phyloP scores from a whole-genome alignment of 768 basidiomycete species.

The Epithele typhae region DNA sequence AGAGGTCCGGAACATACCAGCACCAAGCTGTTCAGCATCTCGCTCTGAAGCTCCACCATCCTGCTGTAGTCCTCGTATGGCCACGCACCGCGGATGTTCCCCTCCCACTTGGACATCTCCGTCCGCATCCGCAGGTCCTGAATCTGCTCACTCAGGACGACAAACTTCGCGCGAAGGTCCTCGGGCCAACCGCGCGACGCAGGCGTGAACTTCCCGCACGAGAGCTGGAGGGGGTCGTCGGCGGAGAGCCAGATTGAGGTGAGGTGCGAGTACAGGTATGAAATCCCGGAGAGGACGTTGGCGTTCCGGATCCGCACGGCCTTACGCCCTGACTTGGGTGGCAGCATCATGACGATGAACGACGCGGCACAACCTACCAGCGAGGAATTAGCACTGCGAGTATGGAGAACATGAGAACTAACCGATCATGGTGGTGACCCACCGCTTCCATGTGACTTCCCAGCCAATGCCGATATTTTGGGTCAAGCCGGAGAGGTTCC shows the following conservation, averaged over 20 bases:
- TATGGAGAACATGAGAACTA: constrained; percentile 8
- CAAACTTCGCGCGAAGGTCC: constrained; percentile 27
- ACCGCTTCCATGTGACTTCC: constrained; percentile 47
- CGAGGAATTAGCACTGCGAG: background rate
- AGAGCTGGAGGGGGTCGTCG: constrained; percentile 7
- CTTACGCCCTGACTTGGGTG: constrained; percentile 44
- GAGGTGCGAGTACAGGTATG: constrained; percentile 38
- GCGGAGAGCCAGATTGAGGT: constrained; percentile 38
- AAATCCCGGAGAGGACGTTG: constrained; percentile 34
- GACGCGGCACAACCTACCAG: constrained; percentile 42
- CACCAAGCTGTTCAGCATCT: constrained; percentile 32
- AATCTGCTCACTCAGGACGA: constrained; percentile 30
- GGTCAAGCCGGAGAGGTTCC: constrained; percentile 35
- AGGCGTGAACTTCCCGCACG: constrained; percentile 6
- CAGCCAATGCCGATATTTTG: constrained; percentile 51
- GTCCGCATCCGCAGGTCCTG: constrained; percentile 32
- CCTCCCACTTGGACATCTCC: constrained; percentile 41
- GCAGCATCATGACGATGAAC: constrained; percentile 51
- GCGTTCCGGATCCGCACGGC: constrained; percentile 43
- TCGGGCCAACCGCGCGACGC: constrained; percentile 20
- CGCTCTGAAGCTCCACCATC: constrained; percentile 36
- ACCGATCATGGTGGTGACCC: constrained; percentile 48
- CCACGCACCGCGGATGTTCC: constrained; percentile 50
- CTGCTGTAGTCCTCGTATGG: constrained; percentile 42
- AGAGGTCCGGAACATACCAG: constrained; percentile 1